These are phyloP conservation scores for Pyrenula aspistea DNA, from an alignment of 495 filamentous ascomycete genomes.

Conservation along the genomic window DNA sequence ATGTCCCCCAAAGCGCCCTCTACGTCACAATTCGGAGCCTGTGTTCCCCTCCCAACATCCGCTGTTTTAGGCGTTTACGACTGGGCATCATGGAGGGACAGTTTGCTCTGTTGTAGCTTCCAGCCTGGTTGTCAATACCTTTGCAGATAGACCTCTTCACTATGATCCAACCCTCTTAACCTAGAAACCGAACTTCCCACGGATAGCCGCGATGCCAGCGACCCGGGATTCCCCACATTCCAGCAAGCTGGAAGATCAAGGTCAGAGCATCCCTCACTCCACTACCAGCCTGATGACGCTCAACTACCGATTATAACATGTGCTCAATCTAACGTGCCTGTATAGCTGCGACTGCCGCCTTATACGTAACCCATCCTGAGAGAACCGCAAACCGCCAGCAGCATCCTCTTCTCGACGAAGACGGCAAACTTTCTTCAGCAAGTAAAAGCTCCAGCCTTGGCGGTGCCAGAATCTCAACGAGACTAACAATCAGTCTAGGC, in stretches of 20 bases:
- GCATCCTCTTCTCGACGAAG: conserved; percentile 24
- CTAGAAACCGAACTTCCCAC: no score
- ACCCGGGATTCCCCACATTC: background rate
- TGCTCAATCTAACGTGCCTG: background rate
- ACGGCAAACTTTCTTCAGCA: conserved; percentile 40
- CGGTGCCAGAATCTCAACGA: background rate
- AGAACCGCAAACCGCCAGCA: conserved; percentile 24
- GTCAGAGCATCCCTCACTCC: conserved; percentile 2
- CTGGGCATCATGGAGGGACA: no score
- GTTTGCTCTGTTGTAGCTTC: no score
- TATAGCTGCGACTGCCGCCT: conserved; percentile 38
- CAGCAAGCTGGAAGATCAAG: conserved; percentile 18
- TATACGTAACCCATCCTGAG: conserved; percentile 35
- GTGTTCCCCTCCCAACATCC: background rate
- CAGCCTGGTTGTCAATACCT: no score
- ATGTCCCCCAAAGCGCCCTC: background rate
- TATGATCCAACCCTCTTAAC: background rate
- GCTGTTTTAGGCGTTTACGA: background rate
- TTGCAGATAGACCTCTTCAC: no score
- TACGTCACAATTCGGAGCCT: background rate
- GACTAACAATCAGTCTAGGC: conserved; percentile 16
- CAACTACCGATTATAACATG: no score
- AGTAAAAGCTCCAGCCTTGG: conserved; percentile 18
- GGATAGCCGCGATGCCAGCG: background rate
- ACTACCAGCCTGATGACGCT: background rate